Evolutionary conservation across 306 rosid genomes (phyloP).

Genomic region (Sesbania bispinosa): DNA sequence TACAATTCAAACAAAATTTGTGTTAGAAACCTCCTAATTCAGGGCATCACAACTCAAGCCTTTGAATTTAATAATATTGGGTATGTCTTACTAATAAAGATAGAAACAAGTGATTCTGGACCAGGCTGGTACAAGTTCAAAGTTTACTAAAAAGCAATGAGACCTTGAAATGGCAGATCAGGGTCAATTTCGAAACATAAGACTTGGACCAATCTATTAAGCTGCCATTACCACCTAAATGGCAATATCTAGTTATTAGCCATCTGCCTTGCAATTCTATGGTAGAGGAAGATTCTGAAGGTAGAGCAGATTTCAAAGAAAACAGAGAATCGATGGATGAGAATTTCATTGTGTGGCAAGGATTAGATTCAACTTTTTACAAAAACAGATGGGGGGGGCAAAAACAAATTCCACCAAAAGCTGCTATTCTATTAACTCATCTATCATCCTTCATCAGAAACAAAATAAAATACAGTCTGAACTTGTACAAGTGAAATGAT

Average conservation of each 20-base stretch:
- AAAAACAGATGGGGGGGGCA: not conserved
- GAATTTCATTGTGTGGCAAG: not conserved
- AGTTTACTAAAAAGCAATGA: not conserved
- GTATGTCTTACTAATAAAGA: not conserved
- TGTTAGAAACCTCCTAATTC: too few species aligned
- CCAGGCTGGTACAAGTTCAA: conserved; percentile 9
- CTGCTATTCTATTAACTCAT: not conserved
- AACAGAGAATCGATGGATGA: not conserved
- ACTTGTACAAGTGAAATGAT: too few species aligned
- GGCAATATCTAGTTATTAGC: not conserved
- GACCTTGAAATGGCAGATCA: not conserved
- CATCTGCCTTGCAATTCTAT: not conserved
- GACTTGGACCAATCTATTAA: not conserved
- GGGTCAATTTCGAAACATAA: not conserved
- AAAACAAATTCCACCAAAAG: not conserved
- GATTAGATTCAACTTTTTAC: not conserved
- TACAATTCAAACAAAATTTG: too few species aligned
- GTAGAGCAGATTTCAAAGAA: not conserved
- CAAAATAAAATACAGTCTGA: not conserved
- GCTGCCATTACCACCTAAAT: not conserved
- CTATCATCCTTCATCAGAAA: not conserved
- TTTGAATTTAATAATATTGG: not conserved
- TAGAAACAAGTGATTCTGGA: not conserved
- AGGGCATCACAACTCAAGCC: conserved; percentile 5
- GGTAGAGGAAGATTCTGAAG: not conserved